Conservation (phyloP, 2,329 filamentous ascomycete genomes). For the Calcarisporium arbuscula region DNA sequence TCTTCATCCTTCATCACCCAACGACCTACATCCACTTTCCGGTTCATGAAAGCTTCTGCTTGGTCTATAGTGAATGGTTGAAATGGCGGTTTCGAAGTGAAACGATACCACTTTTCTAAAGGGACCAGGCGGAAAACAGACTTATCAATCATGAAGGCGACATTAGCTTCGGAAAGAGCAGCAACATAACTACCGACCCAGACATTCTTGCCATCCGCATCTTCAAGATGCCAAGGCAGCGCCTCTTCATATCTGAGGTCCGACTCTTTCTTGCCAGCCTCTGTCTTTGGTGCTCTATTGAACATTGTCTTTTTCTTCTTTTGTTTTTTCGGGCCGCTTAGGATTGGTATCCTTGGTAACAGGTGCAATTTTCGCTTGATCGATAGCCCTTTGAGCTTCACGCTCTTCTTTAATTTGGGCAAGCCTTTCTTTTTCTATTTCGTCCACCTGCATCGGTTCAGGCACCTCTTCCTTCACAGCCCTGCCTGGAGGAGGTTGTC, state of each 20-base stretch:
- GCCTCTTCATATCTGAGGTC: slow-evolving; percentile 87
- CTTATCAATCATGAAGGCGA: slow-evolving; percentile 68
- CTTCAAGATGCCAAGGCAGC: slow-evolving; percentile 92
- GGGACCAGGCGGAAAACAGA: slow-evolving; percentile 78
- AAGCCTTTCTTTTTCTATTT: slow-evolving; percentile 54
- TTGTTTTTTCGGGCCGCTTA: slow-evolving; percentile 55
- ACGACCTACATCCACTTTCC: slow-evolving; percentile 67
- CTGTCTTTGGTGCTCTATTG: slow-evolving; percentile 70
- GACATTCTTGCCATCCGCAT: slow-evolving; percentile 90
- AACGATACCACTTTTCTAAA: slow-evolving; percentile 92
- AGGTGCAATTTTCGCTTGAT: slow-evolving; percentile 89
- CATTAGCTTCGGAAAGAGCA: slow-evolving; percentile 77
- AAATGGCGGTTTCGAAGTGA: slow-evolving; percentile 73
- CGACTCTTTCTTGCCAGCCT: slow-evolving; percentile 70
- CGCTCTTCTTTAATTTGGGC: slow-evolving; percentile 72
- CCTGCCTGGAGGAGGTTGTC: slow-evolving; percentile 58
- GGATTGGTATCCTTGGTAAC: slow-evolving; percentile 53
- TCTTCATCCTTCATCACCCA: slow-evolving; percentile 72
- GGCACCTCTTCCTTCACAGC: slow-evolving; percentile 54
- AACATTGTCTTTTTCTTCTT: slow-evolving; percentile 83
- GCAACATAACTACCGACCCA: slow-evolving; percentile 92
- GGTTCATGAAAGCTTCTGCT: slow-evolving; percentile 75
- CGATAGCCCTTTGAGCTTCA: slow-evolving; percentile 78
- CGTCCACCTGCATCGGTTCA: slow-evolving; percentile 39
- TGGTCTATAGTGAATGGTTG: slow-evolving; percentile 74